Evolutionary conservation across 1,284 basidiomycete species (phyloP).

Genomic region (Puccinia horiana): DNA sequence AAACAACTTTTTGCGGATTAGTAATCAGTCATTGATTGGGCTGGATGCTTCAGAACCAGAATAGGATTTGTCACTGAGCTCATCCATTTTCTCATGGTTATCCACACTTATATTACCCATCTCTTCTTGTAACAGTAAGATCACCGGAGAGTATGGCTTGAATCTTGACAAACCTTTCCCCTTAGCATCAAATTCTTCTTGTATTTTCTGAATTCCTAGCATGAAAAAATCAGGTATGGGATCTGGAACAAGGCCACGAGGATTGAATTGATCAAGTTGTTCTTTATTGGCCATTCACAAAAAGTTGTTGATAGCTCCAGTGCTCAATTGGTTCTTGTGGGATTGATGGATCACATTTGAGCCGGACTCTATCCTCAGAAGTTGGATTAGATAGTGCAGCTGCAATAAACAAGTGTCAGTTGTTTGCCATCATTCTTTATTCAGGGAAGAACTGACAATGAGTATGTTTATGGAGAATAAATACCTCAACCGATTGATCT

Average conservation of each 20-base stretch:
- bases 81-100: too few relatives aligned
- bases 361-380: background rate
- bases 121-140: too few relatives aligned
- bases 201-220: background rate
- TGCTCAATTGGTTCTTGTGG: background rate
- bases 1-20: too few relatives aligned
- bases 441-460: background rate
- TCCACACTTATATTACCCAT: too few relatives aligned
- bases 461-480: constrained; percentile 16
- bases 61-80: too few relatives aligned
- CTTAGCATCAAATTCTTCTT: background rate
- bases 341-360: background rate
- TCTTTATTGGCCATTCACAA: background rate
- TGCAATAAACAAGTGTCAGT: background rate
- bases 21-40: too few relatives aligned
- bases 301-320: background rate
- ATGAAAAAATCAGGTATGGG: too few relatives aligned
- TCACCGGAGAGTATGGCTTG: background rate
- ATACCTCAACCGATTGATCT: constrained; percentile 24
- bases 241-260: background rate
- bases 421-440: background rate
- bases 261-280: background rate
- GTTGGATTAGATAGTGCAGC: background rate
- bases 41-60: too few relatives aligned
- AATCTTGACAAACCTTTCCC: background rate